These are phyloP conservation scores for Fusarium sp. DNA, from an alignment of 2,329 filamentous ascomycete genomes.

Conservation along the genomic window DNA sequence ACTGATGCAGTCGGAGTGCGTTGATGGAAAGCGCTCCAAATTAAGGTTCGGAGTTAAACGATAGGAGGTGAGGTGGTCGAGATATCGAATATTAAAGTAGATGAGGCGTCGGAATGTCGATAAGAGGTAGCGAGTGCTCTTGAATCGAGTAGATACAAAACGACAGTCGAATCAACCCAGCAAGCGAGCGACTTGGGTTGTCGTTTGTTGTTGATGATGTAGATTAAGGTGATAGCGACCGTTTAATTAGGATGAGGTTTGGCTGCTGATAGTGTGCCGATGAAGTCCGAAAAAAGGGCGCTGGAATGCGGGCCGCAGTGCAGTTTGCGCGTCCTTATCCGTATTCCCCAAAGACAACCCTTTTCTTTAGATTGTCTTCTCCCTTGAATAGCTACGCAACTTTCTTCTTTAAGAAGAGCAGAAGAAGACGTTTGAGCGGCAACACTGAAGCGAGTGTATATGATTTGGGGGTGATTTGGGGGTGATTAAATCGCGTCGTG, in stretches of 20 bases:
- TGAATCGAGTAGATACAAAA: slow-evolving; percentile 10
- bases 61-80: background rate
- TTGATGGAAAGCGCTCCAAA: slow-evolving; percentile 15
- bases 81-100: slow-evolving; percentile 22
- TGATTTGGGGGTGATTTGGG: background rate
- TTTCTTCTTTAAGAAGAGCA: slow-evolving; percentile 29
- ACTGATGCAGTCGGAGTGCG: slow-evolving; percentile 6
- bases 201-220: slow-evolving; percentile 13
- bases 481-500: slow-evolving; percentile 14
- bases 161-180: slow-evolving; percentile 29
- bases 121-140: slow-evolving; percentile 30
- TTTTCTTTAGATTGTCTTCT: background rate
- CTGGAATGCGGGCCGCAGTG: slow-evolving; percentile 41
- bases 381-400: slow-evolving; percentile 6
- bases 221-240: slow-evolving; percentile 1
- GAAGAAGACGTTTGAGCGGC: slow-evolving; percentile 6
- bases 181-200: slow-evolving; percentile 38
- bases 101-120: slow-evolving; percentile 14
- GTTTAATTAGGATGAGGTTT: slow-evolving; percentile 26
- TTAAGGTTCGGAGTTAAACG: slow-evolving; percentile 24
- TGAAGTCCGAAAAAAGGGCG: slow-evolving; percentile 5
- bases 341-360: background rate
- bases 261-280: slow-evolving; percentile 21
- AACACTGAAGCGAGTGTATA: slow-evolving; percentile 8
- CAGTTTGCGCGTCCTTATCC: slow-evolving; percentile 41